phyloP scores from a whole-genome alignment of 2,329 filamentous ascomycete species.

The Zalaria obscura region DNA sequence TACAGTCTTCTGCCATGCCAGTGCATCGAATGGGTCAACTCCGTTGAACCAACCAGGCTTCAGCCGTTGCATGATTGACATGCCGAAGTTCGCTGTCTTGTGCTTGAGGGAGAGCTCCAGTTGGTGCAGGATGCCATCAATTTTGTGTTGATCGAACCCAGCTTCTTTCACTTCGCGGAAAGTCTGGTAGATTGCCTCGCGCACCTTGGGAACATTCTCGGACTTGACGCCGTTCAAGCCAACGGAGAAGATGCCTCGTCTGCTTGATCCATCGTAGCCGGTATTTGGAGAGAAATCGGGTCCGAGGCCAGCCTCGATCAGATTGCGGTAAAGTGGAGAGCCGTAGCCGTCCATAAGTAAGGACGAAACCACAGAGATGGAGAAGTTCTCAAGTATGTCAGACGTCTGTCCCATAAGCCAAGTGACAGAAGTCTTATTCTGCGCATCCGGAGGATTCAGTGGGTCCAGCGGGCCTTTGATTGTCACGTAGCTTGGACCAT shows the following conservation, averaged over 20 bases:
- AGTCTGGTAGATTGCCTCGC: slow-evolving; percentile 58
- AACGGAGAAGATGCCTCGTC: slow-evolving; percentile 72
- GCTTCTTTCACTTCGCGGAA: slow-evolving; percentile 54
- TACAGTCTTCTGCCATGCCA: slow-evolving; percentile 86
- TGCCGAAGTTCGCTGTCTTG: slow-evolving; percentile 90
- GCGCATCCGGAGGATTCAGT: slow-evolving; percentile 69
- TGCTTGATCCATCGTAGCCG: slow-evolving; percentile 71
- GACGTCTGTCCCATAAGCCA: slow-evolving; percentile 80
- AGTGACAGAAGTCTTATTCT: slow-evolving; percentile 85
- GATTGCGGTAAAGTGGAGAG: slow-evolving; percentile 75
- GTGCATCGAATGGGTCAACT: slow-evolving; percentile 75
- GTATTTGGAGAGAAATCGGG: slow-evolving; percentile 92
- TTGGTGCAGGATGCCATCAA: slow-evolving; percentile 88
- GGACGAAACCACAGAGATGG: slow-evolving; percentile 65
- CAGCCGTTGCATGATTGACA: slow-evolving; percentile 75
- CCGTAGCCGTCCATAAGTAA: slow-evolving; percentile 89
- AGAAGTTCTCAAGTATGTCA: slow-evolving; percentile 79
- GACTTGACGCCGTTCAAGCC: slow-evolving; percentile 82
- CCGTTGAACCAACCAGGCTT: slow-evolving; percentile 94
- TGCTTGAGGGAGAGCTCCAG: slow-evolving; percentile 87
- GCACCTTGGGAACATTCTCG: slow-evolving; percentile 63
- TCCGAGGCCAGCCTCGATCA: slow-evolving; percentile 81
- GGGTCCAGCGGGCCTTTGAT: slow-evolving; percentile 76
- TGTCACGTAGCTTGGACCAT: slow-evolving; percentile 53
- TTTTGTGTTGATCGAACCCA: slow-evolving; percentile 80